Evolutionary conservation across 148 eudicot species (phyloP), one percentile per base, ranked within the genome.

Genomic region (Dysphania ambrosioides): DNA sequence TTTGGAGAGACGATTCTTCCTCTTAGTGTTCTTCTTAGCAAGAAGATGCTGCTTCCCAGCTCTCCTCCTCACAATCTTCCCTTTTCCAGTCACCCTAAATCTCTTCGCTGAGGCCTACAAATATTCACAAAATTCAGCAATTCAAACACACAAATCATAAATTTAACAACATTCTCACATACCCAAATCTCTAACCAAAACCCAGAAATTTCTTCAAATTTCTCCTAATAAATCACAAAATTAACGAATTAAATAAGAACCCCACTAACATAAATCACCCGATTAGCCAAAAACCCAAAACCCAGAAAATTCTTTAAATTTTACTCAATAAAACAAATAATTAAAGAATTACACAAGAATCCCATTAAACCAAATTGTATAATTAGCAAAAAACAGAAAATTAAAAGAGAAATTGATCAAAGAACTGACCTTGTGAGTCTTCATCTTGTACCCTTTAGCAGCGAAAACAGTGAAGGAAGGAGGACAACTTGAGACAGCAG

Each of bases 21-120:
- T 90, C 85, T 87, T 93, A 44, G 89, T 80, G 70, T 84, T 93
- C 91, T 93, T 93, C 89, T 93, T 93, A 64, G 81, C 81, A 68
- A 92, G 91, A 86, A 95, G 86, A 88, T 95, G 99, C 87, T 95
- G 97, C 81, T 95, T 95, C 77, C 97, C 97, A 55, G 94, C 90
- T 87, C 89, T 88, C 82, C 97, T 93, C 84, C 97, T 88, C 84
- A 93, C 69, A 41, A 93, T 93, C 89, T 93, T 93, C 80, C 97
- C 97, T 51, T 59, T 87, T 56, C 97, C 97, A 27, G 96, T 81
- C 34, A 93, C 96, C 74, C 96, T 79, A 76, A 93, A 93, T 32
- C 96, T 78, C 89, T 90, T 90, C 2, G 97, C 97, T 60, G 97
- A 93, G n/a, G 97, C 97, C 97, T 93, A 80, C 40, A 79, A 80